Base-by-base conservation (phyloP, 2,329 filamentous ascomycete species). In the Helminthosporium solani region DNA sequence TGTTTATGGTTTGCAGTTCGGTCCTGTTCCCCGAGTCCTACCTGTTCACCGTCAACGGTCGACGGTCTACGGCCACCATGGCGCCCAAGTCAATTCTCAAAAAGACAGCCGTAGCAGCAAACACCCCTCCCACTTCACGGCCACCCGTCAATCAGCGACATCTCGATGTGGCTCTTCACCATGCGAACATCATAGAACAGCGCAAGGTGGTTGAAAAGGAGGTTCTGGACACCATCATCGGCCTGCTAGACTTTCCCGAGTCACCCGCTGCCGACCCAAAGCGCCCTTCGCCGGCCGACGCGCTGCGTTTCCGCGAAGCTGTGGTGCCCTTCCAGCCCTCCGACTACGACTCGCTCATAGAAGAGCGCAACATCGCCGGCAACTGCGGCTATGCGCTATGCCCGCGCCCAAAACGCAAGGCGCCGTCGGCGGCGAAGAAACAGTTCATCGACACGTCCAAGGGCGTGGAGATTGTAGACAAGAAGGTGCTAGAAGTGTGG, bases 361-460 rank as follows among this genome's bases (percentile, higher is more conserved):
- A 87, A 54, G 94, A 99, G 75, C 87, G 94, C 61, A 95, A 95
- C 67, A 86, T 89, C 55, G 85, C 88, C 58, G 82, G 80, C 34
- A 78, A 82, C 16, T 99, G 94, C 72, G 94, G 90, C 1, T 97
- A 96, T 67, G 77, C 81, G 0, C 78, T 97, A 21, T 99, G 94
- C 68, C 73, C 82, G 1, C 78, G 78, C 14, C 77, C 82, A n/a
- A 84, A 83, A 41, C 73, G 77, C 14, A 73, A 75, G 9, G 79
- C 78, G 1, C 84, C 83, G 14, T 65, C 63, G 3, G 58, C 53
- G 1, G 67, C 65, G 2, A 60, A 49, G 37, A 81, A 83, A 53
- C 91, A 84, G 73, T 86, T 87, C 62, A 77, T 94, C 23, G 73
- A 86, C 67, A 79, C 79, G 1, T 70, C 68, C 11, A 78, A 77